A percentile compares a stretch with the other conserved stretches of the same genome.
Evolutionary conservation across 768 basidiomycete genomes (phyloP).

Genomic region (Holtermannia corniformis): DNA sequence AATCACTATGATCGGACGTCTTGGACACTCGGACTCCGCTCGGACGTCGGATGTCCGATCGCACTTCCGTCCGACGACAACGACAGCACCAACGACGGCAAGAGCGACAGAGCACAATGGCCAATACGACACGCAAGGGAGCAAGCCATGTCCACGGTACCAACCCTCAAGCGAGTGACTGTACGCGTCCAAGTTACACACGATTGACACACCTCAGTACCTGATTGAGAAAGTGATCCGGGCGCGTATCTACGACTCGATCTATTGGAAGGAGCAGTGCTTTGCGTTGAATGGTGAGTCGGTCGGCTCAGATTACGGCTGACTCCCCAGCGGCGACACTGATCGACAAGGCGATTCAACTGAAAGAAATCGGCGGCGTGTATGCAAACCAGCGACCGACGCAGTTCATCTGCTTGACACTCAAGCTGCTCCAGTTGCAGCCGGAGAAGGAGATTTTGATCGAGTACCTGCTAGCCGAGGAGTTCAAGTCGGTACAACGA

Average conservation of each 20-base stretch:
- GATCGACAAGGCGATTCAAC: constrained; percentile 83
- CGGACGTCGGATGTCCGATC: constrained; percentile 15
- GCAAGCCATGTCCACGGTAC: constrained; percentile 88
- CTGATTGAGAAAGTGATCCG: constrained; percentile 95
- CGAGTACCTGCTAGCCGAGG: constrained; percentile 90
- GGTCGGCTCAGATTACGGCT: not conserved
- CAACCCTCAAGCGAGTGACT: constrained; percentile 74
- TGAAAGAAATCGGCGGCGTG: constrained; percentile 79
- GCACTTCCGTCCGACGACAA: constrained; percentile 11
- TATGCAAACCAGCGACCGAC: constrained; percentile 87
- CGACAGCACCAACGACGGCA: not conserved
- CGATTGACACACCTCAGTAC: constrained; percentile 50
- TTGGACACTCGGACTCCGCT: no score
- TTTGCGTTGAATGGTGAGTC: constrained; percentile 82
- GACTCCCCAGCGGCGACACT: constrained; percentile 68
- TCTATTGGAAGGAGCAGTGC: constrained; percentile 97
- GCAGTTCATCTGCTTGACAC: constrained; percentile 78
- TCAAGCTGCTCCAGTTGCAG: constrained; percentile 93
- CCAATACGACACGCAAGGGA: constrained; percentile 82
- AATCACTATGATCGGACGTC: no score
- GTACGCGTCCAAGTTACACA: not conserved
- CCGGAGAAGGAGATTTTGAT: constrained; percentile 95
- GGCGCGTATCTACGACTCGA: constrained; percentile 86
- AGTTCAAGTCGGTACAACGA: constrained; percentile 76
- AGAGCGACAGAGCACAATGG: constrained; percentile 49